phyloP scores from a whole-genome alignment of 208 protist genomes.

The Acanthamoeba triangularis region DNA sequence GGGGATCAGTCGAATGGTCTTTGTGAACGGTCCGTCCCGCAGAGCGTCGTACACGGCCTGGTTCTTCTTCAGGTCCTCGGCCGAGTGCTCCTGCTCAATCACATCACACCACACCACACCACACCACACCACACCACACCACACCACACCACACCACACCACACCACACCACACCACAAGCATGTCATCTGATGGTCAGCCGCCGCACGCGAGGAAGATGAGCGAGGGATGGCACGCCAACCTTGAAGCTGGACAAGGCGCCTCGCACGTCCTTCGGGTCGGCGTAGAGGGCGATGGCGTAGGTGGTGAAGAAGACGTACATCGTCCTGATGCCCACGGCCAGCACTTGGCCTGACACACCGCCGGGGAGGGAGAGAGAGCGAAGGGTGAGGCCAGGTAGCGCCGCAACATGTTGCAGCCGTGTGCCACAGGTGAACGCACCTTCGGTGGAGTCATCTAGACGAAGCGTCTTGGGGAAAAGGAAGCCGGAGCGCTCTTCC shows the following conservation, averaged over 20 bases:
- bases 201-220: background rate
- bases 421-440: background rate
- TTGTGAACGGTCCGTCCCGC: conserved; percentile 3
- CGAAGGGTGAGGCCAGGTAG: background rate
- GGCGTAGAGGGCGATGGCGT: conserved; percentile 60
- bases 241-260: conserved; percentile 52
- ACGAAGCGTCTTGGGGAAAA: conserved; percentile 49
- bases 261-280: conserved; percentile 33
- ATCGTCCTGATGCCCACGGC: conserved; percentile 48
- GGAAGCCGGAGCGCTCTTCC: conserved; percentile 36
- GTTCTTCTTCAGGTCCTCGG: conserved; percentile 62
- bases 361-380: background rate
- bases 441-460: conserved; percentile 1
- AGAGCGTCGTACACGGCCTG: conserved; percentile 46
- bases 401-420: background rate
- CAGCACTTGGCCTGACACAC: conserved; percentile 6
- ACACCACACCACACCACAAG: too few species aligned
- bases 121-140: too few species aligned
- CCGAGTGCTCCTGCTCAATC: background rate
- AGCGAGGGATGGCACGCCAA: background rate
- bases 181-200: too few species aligned
- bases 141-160: too few species aligned
- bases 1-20: conserved; percentile 51
- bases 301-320: conserved; percentile 72
- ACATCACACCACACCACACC: too few species aligned